Evolutionary conservation across 164 flowering plant species (phyloP), one percentile per base, ranked within the genome.

Genomic region (Hamamelis virginiana): DNA sequence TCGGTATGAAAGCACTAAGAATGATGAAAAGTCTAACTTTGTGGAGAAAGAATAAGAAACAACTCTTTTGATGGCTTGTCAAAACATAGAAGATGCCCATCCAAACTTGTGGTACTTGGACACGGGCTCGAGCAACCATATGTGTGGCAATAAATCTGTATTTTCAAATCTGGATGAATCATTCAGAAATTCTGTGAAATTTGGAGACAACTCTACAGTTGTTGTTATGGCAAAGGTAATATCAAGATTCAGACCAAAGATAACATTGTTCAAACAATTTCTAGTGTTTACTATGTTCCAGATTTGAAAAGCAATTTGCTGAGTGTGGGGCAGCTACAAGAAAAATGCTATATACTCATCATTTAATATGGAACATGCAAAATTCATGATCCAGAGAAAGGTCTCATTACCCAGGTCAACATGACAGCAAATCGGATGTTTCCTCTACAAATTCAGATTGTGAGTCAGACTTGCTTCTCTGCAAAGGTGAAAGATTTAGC

Each of bases 341-440:
- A 67, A 46, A 67, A 23, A 1, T 50, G 62, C 1, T 67, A 67
- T 43, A 52, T 44, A 52, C 14, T 43, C 15, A 12, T 19, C 1
- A 58, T 59, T n/a, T 58, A 57, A 14, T 10, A 59, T 45, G 71
- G 71, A 11, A 55, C 19, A 5, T 68, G 63, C 44, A 22, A 14
- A 19, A 26, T 57, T 58, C 33, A 25, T 22, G 56, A 68, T 68
- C 14, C 56, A 3, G 28, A 58, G 25, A 28, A 14, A 8, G 63
- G 64, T 6, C 19, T 67, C 16, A 26, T 59, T 59, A 38, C 64
- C 33, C 44, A 46, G 1, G 71, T 68, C 0, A 57, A 18, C 6
- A 68, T 68, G 71, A 58, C 55, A 1, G 1, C 38, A 11, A 67
- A 67, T 15, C 12, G 50, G 10, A 41, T 67, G 48, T 56, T 67